Evolutionary conservation across 352 stramenopile species (phyloP), one percentile per base, ranked within the genome.

Genomic region (Blastocystis sp.): DNA sequence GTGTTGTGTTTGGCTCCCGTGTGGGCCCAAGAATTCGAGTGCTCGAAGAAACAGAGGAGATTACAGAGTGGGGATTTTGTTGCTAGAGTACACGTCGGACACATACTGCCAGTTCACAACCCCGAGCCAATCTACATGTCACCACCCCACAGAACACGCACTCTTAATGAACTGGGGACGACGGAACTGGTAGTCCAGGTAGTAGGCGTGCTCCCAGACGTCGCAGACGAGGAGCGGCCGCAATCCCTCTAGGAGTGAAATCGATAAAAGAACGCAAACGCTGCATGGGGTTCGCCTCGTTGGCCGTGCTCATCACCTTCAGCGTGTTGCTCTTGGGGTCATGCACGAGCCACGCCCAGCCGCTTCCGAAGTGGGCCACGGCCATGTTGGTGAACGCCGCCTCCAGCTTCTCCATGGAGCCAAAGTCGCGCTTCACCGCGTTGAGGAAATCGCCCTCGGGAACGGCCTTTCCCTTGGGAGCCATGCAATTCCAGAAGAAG

Each of bases 121-220:
- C 6, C 34, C 40, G 54, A 52, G 69, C 74, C 74, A 84, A 24
- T 84, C 74, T 84, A 84, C 42, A 38, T 45, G n/a, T 68, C 19
- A 84, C 21, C 1, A 9, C 52, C 10, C 19, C 54, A 9, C 19
- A 9, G 52, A 52, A 81, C 3, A 62, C 40, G 17, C 24, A 88
- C 68, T 91, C 64, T 91, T 89, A 89, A 96, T 95, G 91, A 95
- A 96, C 90, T 95, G 93, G 21, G 93, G 91, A 82, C 94, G 93
- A 78, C 93, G 91, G 91, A 96, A 96, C 90, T 96, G 93, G 92
- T 96, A 96, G 90, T 97, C 94, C 71, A 97, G 91, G 91, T 97
- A 97, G 91, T 97, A 97, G 10, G 94, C 94, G 91, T 97, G 94
- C 89, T 97, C 94, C 94, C 94, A 97, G 79, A 97, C 93, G 89